Evolutionary conservation across 2,329 filamentous ascomycete genomes (phyloP).

Genomic region (Arthrobotrys sinensis): DNA sequence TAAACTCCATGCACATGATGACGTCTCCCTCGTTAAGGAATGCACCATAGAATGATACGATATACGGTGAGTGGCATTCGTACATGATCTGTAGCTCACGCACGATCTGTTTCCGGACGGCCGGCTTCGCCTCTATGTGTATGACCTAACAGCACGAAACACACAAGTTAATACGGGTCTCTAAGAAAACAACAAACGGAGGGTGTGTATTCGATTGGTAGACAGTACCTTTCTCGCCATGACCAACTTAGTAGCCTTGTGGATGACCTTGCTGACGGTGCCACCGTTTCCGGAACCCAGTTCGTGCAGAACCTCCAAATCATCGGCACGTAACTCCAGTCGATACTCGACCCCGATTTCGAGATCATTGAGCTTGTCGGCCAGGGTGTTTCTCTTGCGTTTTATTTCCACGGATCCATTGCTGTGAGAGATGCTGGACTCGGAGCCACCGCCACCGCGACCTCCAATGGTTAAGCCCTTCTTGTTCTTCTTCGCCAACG

Average conservation of each 20-base stretch:
- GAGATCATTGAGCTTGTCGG: slow-evolving; percentile 75
- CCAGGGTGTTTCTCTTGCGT: slow-evolving; percentile 73
- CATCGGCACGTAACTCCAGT: slow-evolving; percentile 89
- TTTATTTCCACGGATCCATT: slow-evolving; percentile 77
- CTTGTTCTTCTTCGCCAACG: slow-evolving; percentile 95
- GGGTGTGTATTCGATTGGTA: background rate
- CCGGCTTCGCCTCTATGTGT: slow-evolving; percentile 97
- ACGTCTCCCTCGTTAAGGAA: slow-evolving; percentile 98
- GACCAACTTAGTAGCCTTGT: slow-evolving; percentile 91
- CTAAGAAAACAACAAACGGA: background rate
- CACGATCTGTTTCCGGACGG: slow-evolving; percentile 96
- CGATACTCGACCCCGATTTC: slow-evolving; percentile 99
- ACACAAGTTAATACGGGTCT: slow-evolving; percentile 14
- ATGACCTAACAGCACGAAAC: slow-evolving; percentile 79
- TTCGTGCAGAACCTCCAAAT: slow-evolving; percentile 93
- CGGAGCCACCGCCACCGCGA: slow-evolving; percentile 77
- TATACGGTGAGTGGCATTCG: slow-evolving; percentile 95
- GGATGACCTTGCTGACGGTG: slow-evolving; percentile 97
- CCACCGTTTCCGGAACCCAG: slow-evolving; percentile 96
- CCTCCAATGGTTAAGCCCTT: slow-evolving; percentile 90
- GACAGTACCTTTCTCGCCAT: slow-evolving; percentile 93
- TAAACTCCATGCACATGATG: slow-evolving; percentile 99
- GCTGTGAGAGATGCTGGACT: slow-evolving; percentile 76
- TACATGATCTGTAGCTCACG: slow-evolving; percentile 98
- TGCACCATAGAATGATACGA: slow-evolving; percentile 97